Conservation (phyloP, 2,329 filamentous ascomycete genomes). For the Nemania diffusa region DNA sequence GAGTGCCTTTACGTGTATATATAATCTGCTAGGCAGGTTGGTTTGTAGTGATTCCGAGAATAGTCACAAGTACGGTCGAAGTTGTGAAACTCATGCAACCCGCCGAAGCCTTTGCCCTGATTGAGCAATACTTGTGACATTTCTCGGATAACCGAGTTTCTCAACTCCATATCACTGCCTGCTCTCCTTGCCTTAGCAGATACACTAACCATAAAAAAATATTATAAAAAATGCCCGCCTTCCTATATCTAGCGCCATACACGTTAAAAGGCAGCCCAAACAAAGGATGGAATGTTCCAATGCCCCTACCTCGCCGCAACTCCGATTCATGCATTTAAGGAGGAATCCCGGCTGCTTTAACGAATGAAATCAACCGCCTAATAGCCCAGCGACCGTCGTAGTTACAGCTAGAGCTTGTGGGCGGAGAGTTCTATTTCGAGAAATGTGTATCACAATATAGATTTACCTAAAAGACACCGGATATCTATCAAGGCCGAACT, state of each 20-base stretch:
- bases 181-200: slow-evolving; percentile 4
- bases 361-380: slow-evolving; percentile 12
- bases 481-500: slow-evolving; percentile 14
- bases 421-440: slow-evolving; percentile 33
- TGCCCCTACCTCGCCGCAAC: slow-evolving; percentile 39
- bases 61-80: slow-evolving; percentile 7
- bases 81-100: slow-evolving; percentile 11
- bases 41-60: slow-evolving; percentile 9
- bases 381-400: neutral
- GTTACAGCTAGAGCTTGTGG: slow-evolving; percentile 5
- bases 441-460: slow-evolving; percentile 11
- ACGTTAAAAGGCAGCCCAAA: slow-evolving; percentile 33
- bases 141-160: slow-evolving; percentile 15
- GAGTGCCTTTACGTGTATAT: slow-evolving; percentile 36
- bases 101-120: neutral
- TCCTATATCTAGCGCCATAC: slow-evolving; percentile 47
- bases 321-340: slow-evolving; percentile 35
- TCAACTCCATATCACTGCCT: slow-evolving; percentile 2
- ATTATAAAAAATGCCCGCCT: slow-evolving; percentile 34
- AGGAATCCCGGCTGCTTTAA: slow-evolving; percentile 9
- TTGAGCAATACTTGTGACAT: slow-evolving; percentile 7
- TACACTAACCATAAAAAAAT: slow-evolving; percentile 21
- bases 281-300: slow-evolving; percentile 29
- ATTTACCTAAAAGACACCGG: slow-evolving; percentile 21
- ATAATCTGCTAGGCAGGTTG: slow-evolving; percentile 27